Base-by-base conservation (phyloP, 2,329 filamentous ascomycete species). In the Gnomoniopsis sp. region DNA sequence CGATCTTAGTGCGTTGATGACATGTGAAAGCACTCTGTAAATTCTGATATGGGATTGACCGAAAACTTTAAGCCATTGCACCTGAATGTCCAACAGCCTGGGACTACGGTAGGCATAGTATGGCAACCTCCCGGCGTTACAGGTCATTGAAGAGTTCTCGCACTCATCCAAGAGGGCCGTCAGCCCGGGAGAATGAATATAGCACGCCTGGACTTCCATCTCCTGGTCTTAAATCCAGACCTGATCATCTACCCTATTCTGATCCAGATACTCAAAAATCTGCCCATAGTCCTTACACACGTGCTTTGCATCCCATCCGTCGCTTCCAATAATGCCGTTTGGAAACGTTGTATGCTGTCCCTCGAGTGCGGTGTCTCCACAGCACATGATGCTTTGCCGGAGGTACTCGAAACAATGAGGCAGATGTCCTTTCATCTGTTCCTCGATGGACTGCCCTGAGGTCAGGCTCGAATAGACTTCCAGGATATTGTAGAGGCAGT, bases 221-320 rank as follows among this genome's bases (percentile, higher is more conserved):
- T 15, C 43, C 36, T 14, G n/a, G n/a, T 21, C 23, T 69, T 55
- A 76, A 59, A 77, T 75, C 74, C 74, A 77, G 11, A 66, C 64
- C 7, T 69, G 64, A 44, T 76, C 68, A 47, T 72, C 60, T 2
- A 67, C 72, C 44, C 73, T 64, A 30, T 71, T 71, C 43, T 62
- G 63, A 41, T 75, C 69, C 10, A 76, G 62, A 47, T 75, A 70
- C 7, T 66, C 64, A 36, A 70, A 64, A 14, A 77, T 66, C 60
- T 73, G 67, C 17, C 63, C 62, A 36, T 74, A 75, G 61, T 76
- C 69, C 63, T 73, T 72, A 59, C 74, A 77, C 6, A 77, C 73
- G 57, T 77, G 74, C 65, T 72, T 73, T 21, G 74, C 72, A 51
- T 76, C 74, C 75, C 74, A 77, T 1, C 75, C 75, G 53, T 77